Base-by-base conservation (phyloP, 148 eudicot genomes). In the Talinum fruticosum region DNA sequence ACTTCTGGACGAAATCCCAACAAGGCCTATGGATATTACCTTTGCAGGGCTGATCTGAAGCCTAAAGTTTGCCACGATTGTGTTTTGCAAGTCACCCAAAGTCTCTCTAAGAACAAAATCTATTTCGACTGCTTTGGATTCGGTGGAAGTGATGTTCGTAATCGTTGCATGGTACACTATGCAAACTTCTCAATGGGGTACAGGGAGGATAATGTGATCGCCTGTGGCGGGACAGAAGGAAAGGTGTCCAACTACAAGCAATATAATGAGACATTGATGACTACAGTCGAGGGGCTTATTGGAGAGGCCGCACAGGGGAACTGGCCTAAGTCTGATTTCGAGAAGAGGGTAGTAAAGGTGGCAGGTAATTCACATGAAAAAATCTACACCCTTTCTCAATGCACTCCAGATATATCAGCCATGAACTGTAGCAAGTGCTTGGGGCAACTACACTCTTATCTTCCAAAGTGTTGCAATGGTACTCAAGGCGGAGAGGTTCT, bases 351-450 rank as follows among this genome's bases (percentile, higher is more conserved):
- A 13, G 81, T 37, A 8, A 30, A 70, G 4, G 62, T 76, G 16
- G 53, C 76, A 1, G 76, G 59, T 10, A 41, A 41, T 41, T 41
- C 66, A 6, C 53, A 53, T 14, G 76, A 71, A 19, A 72, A 36
- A 47, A 28, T 76, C 8, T 66, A 72, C 44, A 15, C 69, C 2
- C 66, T 81, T n/a, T 74, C 18, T 65, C 80, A 81, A 38, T 81
- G 84, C 34, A 72, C 73, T 38, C 84, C 80, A 6, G 68, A 81
- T 72, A 65, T 81, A 65, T 74, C 87, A 0, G 41, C 51, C 0
- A 16, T 2, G 33, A 74, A 83, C 19, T 87, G 90, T 64, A 19
- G 26, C 24, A 51, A 19, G 16, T 87, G 90, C 44, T 66, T 87
- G 51, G 73, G 45, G 61, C 26, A 57, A 19, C 23, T 70, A 12